Evolutionary conservation across 106 monocot genomes (phyloP).

Genomic region (Platanthera zijinensis): DNA sequence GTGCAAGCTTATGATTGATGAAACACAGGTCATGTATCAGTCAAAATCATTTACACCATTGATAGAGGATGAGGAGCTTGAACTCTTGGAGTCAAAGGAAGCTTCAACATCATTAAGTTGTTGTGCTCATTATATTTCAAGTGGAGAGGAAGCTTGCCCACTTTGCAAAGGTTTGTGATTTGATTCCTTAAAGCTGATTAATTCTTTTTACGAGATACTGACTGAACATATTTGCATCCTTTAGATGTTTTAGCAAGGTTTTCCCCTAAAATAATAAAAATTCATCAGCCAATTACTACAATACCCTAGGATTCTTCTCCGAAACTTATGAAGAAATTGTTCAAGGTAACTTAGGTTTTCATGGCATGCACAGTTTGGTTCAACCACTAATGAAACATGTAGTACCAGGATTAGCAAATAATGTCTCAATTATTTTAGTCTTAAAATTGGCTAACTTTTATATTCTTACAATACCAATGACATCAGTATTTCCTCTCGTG

Average conservation of each 20-base stretch:
- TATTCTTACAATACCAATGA: no score
- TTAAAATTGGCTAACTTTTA: no score
- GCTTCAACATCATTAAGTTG: slow-evolving; percentile 65
- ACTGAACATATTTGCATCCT: background rate
- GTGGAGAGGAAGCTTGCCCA: slow-evolving; percentile 62
- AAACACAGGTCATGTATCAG: no score
- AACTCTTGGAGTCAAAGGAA: slow-evolving; percentile 59
- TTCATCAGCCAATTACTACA: slow-evolving; percentile 60
- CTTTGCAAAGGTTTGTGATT: slow-evolving; percentile 82
- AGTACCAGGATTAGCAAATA: no score
- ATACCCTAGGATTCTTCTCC: slow-evolving; percentile 83
- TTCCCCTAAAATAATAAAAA: slow-evolving; percentile 72
- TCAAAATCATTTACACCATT: slow-evolving; percentile 17
- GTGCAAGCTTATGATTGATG: no score
- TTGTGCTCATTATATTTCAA: slow-evolving; percentile 65
- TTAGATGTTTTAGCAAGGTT: slow-evolving; percentile 82
- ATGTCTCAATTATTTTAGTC: no score
- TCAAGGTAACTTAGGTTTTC: slow-evolving; percentile 44
- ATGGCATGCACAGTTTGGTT: background rate
- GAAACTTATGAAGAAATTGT: slow-evolving; percentile 71
- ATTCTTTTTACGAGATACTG: background rate
- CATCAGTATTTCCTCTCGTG: no score
- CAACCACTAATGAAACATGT: background rate
- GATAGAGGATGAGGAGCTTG: slow-evolving; percentile 94
- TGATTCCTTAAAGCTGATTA: background rate